These are phyloP conservation scores for Abrus pulchellus DNA, from an alignment of 306 rosid species.

Conservation along the genomic window DNA sequence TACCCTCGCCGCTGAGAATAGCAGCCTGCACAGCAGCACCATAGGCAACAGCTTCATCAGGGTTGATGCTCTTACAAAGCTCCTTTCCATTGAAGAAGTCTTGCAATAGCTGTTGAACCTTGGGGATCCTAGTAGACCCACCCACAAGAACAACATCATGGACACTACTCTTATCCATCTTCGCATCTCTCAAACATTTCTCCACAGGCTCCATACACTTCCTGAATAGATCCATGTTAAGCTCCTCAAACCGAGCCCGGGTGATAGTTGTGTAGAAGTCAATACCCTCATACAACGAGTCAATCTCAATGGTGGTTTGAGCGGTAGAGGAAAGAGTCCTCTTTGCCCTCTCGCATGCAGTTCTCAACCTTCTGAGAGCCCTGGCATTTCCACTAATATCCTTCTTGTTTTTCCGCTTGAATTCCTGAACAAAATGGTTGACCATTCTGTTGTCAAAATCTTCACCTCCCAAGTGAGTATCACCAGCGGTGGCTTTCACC, in stretches of 20 bases:
- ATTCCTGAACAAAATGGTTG: conserved; percentile 70
- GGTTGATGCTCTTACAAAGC: conserved; percentile 69
- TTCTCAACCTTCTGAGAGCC: conserved; percentile 66
- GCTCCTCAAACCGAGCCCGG: conserved; percentile 67
- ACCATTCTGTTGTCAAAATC: conserved; percentile 70
- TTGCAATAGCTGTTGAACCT: conserved; percentile 65
- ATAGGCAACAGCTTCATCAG: conserved; percentile 68
- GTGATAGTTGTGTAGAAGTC: conserved; percentile 62
- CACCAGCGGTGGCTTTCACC: conserved; percentile 68
- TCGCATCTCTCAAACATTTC: conserved; percentile 65
- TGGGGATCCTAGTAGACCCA: conserved; percentile 67
- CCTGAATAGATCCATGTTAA: conserved; percentile 67
- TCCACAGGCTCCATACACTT: conserved; percentile 67
- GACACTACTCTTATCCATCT: conserved; percentile 64
- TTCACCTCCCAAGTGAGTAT: conserved; percentile 73
- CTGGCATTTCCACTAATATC: conserved; percentile 63
- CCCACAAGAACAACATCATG: conserved; percentile 72
- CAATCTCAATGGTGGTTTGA: conserved; percentile 67
- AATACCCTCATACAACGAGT: conserved; percentile 62
- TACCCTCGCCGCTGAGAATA: conserved; percentile 65
- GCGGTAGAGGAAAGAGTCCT: conserved; percentile 65
- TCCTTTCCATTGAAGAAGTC: conserved; percentile 68
- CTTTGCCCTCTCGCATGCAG: conserved; percentile 69
- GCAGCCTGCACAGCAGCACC: conserved; percentile 77
- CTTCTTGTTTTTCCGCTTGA: conserved; percentile 63